Evolutionary conservation across 225 moss, liverwort and hornwort species (phyloP).

Genomic region (Sphagnum contortum): DNA sequence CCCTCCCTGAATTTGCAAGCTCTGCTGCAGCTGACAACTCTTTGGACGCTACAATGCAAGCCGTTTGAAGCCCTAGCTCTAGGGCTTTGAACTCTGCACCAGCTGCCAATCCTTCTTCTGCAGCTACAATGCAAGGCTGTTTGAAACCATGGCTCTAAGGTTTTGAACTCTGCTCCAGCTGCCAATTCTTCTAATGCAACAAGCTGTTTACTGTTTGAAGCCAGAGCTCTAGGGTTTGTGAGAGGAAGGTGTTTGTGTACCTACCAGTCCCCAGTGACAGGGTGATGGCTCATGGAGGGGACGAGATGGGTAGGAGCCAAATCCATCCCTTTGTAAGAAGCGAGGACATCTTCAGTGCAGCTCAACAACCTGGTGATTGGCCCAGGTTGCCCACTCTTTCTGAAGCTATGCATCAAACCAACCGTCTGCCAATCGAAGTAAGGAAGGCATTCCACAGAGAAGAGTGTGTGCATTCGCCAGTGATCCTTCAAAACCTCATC

Average conservation of each 20-base stretch:
- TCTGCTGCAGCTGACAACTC: too few species aligned
- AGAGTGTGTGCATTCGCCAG: conserved; percentile 87
- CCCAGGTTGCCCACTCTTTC: conserved; percentile 76
- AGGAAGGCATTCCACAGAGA: conserved; percentile 75
- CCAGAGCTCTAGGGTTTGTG: not conserved
- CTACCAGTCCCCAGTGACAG: conserved; percentile 77
- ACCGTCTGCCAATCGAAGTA: conserved; percentile 99
- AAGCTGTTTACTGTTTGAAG: not conserved
- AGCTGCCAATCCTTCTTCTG: not conserved
- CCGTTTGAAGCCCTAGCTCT: too few species aligned
- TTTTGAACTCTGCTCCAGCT: too few species aligned
- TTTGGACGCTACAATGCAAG: too few species aligned
- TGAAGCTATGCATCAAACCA: conserved; percentile 88
- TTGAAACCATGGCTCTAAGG: not conserved
- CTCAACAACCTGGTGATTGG: conserved; percentile 80
- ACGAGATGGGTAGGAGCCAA: conserved; percentile 79
- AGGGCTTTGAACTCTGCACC: not conserved
- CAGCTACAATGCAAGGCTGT: not conserved
- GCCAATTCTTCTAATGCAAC: too few species aligned
- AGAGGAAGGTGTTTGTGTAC: not conserved
- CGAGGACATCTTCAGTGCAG: conserved; percentile 62
- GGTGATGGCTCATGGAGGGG: conserved; percentile 84
- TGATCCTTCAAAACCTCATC: conserved; percentile 16
- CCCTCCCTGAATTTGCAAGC: not conserved
- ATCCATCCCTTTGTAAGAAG: conserved; percentile 58